Base-by-base conservation (phyloP, 257 asterid species). In the Fraxinus anomala region DNA sequence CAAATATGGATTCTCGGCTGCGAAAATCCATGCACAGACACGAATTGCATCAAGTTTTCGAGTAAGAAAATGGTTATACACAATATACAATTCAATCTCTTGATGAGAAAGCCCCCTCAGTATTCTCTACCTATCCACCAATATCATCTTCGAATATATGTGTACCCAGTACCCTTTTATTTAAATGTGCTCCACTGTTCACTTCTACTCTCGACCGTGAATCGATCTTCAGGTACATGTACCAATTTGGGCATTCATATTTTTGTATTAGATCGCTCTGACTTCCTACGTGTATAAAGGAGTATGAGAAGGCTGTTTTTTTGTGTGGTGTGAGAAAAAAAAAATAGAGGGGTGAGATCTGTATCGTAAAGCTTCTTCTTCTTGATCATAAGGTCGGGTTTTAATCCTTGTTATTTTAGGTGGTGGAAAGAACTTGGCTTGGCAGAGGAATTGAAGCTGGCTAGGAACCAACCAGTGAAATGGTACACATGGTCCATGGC, bases 11-110 rank as follows among this genome's bases (percentile, higher is more conserved):
- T 17, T 72, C 75, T 42, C 39, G 3, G 23, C n/a, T 63, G 5
- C 71, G 79, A 17, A 79, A 56, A 80, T n/a, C 75, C n/a, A 26
- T 83, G 30, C 83, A 79, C 67, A 73, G 73, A 16, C 30, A 49
- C 4, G 94, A 88, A 79, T 39, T 88, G 1, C 72, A 5, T 36
- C 89, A 82, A 74, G 69, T 91, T 67, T 72, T 70, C 39, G 72
- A 72, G 94, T 59, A 59, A 59, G 67, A n/a, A 59, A 59, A 59
- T 6, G 30, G n/a, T 16, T 47, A 47, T 47, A 47, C n/a, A 47
- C 56, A 14, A 47, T 47, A 14, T 47, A 14, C 4, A 14, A 6
- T 16, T 47, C 16, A 16, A 14, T 47, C 16, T 47, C 21, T 47
- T 47, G 59, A 14, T 47, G 21, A 47, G 21, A 47, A 47, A 47